Evolutionary conservation across 2,329 filamentous ascomycete species (phyloP), one percentile per base, ranked within the genome.

Genomic region (Piedraia hortae): DNA sequence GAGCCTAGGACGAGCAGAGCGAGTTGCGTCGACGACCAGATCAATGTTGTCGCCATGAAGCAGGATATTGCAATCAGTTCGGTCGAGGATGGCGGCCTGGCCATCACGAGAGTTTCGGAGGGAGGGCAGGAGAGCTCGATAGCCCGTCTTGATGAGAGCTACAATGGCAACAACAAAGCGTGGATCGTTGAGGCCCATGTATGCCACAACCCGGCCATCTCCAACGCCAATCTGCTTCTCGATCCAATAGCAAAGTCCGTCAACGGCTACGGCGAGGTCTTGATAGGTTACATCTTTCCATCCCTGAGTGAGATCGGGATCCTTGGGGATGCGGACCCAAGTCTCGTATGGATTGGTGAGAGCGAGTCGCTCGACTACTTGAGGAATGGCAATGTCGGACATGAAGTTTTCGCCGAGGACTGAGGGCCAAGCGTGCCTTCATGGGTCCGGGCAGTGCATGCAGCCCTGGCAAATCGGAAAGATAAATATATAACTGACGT

Each of bases 281-380:
- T 27, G 17, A 27, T 32, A 29, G 18, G 25, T 26, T 11, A 32
- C n/a, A 14, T 28, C 17, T 12, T 27, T 19, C 24, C 31, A 31
- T 7, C 37, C 35, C 5, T 33, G 27, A 7, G 25, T 25, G 10
- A 33, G 16, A 14, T 32, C 30, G 3, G 24, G 15, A 10, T 28
- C 26, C 10, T 24, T 24, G 11, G 34, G 31, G 12, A 31, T 19
- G 9, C 17, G 22, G 22, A 31, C 27, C 32, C 32, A 37, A 14
- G 28, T 30, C 5, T 26, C 21, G 18, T 37, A 20, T 4, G 32
- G 28, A 11, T 27, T 21, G 12, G 31, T 26, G 14, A 18, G 19
- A 8, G 31, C 31, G 10, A 34, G 25, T 4, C 34, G 26, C 14
- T 33, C 31, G 8, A 36, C 12, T 6, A 14, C 14, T 14, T 11